Conservation (phyloP, 2,329 filamentous ascomycete species). For the Fusarium pininemorale region DNA sequence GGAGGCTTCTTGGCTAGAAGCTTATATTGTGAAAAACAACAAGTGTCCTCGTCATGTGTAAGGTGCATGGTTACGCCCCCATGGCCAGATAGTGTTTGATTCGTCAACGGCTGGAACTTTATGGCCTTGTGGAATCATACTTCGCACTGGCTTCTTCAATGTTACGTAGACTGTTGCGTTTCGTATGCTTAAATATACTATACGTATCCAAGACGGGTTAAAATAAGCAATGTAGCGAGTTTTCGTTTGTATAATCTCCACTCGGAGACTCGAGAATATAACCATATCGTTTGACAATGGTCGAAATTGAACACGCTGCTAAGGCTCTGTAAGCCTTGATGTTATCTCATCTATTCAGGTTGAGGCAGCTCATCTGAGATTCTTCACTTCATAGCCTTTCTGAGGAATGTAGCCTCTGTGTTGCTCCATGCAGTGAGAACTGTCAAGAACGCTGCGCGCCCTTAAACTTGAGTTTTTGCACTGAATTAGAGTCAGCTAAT, state of each 20-base stretch:
- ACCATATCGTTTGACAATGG: fast-evolving
- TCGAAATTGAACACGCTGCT: neutral
- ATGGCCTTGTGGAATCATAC: neutral
- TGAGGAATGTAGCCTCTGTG: neutral
- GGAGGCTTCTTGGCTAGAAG: neutral
- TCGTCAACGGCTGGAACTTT: neutral
- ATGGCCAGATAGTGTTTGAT: neutral
- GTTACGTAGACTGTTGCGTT: neutral
- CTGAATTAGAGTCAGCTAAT: neutral
- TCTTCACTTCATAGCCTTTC: neutral
- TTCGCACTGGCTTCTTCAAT: neutral
- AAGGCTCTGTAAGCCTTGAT: no score
- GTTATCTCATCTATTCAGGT: neutral
- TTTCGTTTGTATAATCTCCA: neutral
- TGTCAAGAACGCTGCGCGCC: neutral
- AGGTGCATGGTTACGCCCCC: neutral
- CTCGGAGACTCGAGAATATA: neutral
- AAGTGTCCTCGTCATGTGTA: neutral
- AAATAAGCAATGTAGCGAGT: neutral
- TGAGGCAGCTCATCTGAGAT: neutral
- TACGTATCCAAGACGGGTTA: neutral
- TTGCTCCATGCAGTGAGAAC: neutral
- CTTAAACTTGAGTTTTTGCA: neutral
- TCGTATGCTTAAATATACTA: neutral
- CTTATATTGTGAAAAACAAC: neutral